These are phyloP conservation scores for Botryotinia narcissicola DNA, from an alignment of 2,329 filamentous ascomycete species.

Conservation along the genomic window DNA sequence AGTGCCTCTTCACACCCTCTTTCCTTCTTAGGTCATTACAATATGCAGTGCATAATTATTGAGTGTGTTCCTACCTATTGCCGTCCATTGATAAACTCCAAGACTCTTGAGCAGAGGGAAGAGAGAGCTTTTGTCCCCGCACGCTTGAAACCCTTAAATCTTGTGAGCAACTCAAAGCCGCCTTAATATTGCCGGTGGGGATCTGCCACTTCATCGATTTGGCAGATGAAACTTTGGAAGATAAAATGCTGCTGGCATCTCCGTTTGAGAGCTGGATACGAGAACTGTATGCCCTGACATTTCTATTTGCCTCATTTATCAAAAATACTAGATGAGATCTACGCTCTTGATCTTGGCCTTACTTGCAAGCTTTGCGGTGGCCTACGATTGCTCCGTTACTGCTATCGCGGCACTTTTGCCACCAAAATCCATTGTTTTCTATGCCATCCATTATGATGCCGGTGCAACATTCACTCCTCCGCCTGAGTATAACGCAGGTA, in stretches of 20 bases:
- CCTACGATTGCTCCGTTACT: neutral
- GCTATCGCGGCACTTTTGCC: neutral
- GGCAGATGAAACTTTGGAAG: neutral
- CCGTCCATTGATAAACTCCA: neutral
- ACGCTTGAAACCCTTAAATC: neutral
- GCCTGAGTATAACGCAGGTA: no score
- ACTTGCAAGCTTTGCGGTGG: neutral
- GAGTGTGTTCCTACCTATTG: neutral
- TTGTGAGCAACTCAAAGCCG: neutral
- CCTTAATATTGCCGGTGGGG: neutral
- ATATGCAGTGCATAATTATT: neutral
- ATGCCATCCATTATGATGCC: neutral
- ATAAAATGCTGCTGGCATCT: neutral
- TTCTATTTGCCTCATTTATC: neutral
- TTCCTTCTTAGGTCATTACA: neutral
- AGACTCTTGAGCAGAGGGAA: constrained; percentile 20
- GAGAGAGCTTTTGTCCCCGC: neutral
- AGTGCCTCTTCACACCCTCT: neutral
- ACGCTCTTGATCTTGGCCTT: neutral
- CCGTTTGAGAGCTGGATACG: neutral
- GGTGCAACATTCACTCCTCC: neutral
- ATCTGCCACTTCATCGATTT: neutral
- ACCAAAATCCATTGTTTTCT: neutral
- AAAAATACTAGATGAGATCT: neutral
- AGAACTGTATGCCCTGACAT: neutral